A percentile compares a stretch with the other conserved stretches of the same genome.
Evolutionary conservation across 192 early-diverging fungal species (phyloP).

Genomic region (Dimargaris xerosporica): DNA sequence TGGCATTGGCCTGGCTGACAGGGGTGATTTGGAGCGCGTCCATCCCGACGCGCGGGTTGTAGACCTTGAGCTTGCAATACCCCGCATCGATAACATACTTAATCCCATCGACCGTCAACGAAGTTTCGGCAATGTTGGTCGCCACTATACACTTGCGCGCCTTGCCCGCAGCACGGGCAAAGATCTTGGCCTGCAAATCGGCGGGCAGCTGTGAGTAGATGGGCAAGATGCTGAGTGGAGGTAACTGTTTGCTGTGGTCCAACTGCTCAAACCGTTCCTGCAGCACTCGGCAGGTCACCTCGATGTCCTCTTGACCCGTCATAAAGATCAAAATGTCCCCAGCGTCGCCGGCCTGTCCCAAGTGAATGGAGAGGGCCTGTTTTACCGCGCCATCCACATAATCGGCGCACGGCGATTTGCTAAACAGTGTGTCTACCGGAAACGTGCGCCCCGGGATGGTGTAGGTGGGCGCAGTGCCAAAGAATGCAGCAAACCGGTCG

Average conservation of each 20-base stretch:
- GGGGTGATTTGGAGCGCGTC: slow-evolving; percentile 92
- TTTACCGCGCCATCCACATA: slow-evolving; percentile 91
- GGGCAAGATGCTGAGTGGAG: slow-evolving; percentile 90
- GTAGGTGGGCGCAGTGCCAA: slow-evolving; percentile 86
- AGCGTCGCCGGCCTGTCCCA: slow-evolving; percentile 87
- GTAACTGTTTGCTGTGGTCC: slow-evolving; percentile 92
- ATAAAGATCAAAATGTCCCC: slow-evolving; percentile 91
- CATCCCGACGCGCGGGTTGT: slow-evolving; percentile 91
- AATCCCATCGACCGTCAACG: slow-evolving; percentile 93
- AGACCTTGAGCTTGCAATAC: slow-evolving; percentile 90
- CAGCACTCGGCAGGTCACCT: slow-evolving; percentile 69
- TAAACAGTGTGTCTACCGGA: slow-evolving; percentile 91
- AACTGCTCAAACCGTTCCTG: slow-evolving; percentile 64
- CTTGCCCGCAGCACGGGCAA: slow-evolving; percentile 87
- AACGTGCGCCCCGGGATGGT: slow-evolving; percentile 87
- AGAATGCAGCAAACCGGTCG: slow-evolving; percentile 88
- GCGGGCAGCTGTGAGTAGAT: slow-evolving; percentile 95
- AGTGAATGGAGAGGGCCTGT: slow-evolving; percentile 88
- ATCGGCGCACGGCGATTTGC: slow-evolving; percentile 83
- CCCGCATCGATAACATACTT: slow-evolving; percentile 98
- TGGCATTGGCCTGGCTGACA: slow-evolving; percentile 86
- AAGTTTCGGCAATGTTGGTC: slow-evolving; percentile 99
- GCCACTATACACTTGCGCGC: slow-evolving; percentile 87
- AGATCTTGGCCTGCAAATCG: slow-evolving; percentile 93
- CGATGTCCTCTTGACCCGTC: slow-evolving; percentile 98